phyloP scores from a whole-genome alignment of 2,329 filamentous ascomycete genomes.

The Fusarium coffeatum region DNA sequence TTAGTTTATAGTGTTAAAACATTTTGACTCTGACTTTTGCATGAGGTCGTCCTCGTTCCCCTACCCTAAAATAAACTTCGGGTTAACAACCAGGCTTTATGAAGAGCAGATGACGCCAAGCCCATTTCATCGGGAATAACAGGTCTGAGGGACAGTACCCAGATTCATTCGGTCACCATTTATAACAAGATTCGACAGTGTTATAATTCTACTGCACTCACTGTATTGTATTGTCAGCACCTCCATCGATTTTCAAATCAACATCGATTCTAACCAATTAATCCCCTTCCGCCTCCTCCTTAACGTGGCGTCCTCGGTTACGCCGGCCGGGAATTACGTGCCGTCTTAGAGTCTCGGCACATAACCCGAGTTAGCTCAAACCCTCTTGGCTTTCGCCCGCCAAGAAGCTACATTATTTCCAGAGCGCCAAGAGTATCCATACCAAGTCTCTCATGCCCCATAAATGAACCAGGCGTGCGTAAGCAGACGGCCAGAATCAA shows the following conservation, averaged over 20 bases:
- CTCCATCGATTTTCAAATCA: background rate
- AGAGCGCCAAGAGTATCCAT: background rate
- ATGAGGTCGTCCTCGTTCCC: too few species aligned
- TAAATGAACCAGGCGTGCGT: slow-evolving; percentile 5
- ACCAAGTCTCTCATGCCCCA: background rate
- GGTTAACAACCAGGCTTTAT: too few species aligned
- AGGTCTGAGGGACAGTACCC: accelerated
- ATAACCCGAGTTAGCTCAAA: slow-evolving; percentile 4
- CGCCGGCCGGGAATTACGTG: slow-evolving; percentile 26
- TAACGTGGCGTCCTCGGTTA: slow-evolving; percentile 1
- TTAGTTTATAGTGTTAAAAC: too few species aligned
- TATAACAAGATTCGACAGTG: accelerated
- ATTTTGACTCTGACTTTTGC: too few species aligned
- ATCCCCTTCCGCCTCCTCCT: background rate
- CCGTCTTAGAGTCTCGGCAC: slow-evolving; percentile 17
- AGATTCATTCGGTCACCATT: too few species aligned
- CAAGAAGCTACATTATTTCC: background rate
- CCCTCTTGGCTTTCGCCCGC: background rate
- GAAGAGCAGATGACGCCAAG: too few species aligned
- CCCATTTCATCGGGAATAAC: too few species aligned
- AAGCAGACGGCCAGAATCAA: background rate
- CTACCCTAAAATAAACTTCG: too few species aligned
- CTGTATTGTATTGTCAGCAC: too few species aligned
- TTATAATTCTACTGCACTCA: too few species aligned
- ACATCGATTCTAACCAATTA: background rate